These are phyloP conservation scores for Corymbia citriodora DNA, from an alignment of 441 rosid species.

Conservation along the genomic window DNA sequence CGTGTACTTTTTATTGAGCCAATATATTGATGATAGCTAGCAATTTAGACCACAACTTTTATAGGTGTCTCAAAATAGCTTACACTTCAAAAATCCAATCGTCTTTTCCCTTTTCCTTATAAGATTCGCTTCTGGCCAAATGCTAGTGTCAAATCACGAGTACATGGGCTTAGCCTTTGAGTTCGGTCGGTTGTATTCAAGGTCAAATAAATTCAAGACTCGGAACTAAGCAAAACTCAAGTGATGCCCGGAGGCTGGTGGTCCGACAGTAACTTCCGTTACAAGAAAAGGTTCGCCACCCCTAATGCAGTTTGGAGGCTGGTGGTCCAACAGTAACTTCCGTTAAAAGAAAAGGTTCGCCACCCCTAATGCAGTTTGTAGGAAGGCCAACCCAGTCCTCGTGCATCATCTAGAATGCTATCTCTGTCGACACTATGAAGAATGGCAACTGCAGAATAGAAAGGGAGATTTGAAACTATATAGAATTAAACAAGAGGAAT, in stretches of 20 bases:
- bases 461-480: background rate
- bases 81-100: background rate
- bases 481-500: background rate
- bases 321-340: background rate
- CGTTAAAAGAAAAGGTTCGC: background rate
- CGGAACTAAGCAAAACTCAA: background rate
- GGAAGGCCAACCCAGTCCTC: background rate
- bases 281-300: background rate
- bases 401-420: background rate
- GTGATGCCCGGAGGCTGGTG: background rate
- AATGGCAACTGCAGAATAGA: background rate
- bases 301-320: background rate
- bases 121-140: background rate
- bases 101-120: background rate
- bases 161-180: background rate
- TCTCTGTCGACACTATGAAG: background rate
- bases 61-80: background rate
- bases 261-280: background rate
- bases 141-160: background rate
- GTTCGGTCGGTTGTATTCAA: background rate
- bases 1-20: background rate
- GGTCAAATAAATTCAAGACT: background rate
- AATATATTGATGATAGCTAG: background rate
- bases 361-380: background rate
- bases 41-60: background rate